Evolutionary conservation across 2,329 filamentous ascomycete genomes (phyloP).

Genomic region (Rutstroemia sp.): DNA sequence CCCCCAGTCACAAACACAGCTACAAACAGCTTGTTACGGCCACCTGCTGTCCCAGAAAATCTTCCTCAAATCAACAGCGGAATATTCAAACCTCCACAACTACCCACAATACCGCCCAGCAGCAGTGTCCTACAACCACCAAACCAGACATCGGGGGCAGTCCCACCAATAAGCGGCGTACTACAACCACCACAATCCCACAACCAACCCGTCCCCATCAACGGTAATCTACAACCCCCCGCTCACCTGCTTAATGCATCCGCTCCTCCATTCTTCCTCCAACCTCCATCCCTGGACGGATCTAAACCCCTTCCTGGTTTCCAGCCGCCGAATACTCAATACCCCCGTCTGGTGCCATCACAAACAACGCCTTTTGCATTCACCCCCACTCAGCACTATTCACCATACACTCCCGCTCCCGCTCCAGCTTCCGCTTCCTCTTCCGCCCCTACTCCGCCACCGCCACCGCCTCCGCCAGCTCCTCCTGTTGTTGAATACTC

Average conservation of each 20-base stretch:
- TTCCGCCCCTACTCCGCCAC: slow-evolving; percentile 6
- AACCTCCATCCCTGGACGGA: slow-evolving; percentile 23
- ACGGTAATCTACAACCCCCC: neutral
- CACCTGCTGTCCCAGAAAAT: slow-evolving; percentile 12
- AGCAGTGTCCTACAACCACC: slow-evolving; percentile 8
- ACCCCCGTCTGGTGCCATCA: slow-evolving; percentile 17
- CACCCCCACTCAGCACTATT: slow-evolving; percentile 9
- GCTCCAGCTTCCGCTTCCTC: slow-evolving; percentile 8
- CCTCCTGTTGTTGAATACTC: slow-evolving; percentile 39
- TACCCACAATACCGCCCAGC: neutral
- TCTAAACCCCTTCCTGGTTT: slow-evolving; percentile 30
- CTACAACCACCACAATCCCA: slow-evolving; percentile 9
- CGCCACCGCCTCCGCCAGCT: slow-evolving; percentile 11
- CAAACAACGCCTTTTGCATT: slow-evolving; percentile 19
- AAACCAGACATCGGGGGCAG: slow-evolving; percentile 7
- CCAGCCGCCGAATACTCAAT: slow-evolving; percentile 24
- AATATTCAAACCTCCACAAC: slow-evolving; percentile 9
- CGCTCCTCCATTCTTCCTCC: slow-evolving; percentile 10
- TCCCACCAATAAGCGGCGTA: slow-evolving; percentile 6
- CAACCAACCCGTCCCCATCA: slow-evolving; percentile 4
- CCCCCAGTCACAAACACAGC: neutral
- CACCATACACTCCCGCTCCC: slow-evolving; percentile 10
- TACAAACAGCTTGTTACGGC: neutral
- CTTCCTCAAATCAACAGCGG: slow-evolving; percentile 11
- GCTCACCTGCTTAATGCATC: neutral